Conservation (phyloP, 2,329 filamentous ascomycete species). For the Stemphylium beticola region DNA sequence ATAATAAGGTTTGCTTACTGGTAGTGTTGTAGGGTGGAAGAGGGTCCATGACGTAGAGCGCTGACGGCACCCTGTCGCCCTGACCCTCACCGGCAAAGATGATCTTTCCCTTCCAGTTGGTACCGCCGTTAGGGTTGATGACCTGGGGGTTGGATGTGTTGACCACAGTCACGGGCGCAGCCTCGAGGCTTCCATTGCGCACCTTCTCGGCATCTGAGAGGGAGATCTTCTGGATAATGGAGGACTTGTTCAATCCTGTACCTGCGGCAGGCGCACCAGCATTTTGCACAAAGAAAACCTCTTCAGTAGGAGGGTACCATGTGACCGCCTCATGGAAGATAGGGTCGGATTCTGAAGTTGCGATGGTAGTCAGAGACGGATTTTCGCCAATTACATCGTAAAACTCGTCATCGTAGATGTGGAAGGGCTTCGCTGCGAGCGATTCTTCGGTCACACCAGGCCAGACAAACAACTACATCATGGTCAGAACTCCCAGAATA, state of each 20-base stretch:
- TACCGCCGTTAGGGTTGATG: constrained; percentile 34
- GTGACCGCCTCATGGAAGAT: constrained; percentile 36
- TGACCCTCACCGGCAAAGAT: constrained; percentile 36
- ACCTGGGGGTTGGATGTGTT: constrained; percentile 33
- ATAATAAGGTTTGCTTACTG: constrained; percentile 16
- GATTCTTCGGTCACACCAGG: constrained; percentile 29
- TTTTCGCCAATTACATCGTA: constrained; percentile 32
- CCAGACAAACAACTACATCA: constrained; percentile 26
- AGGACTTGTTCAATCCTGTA: constrained; percentile 34
- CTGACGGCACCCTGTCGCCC: constrained; percentile 26
- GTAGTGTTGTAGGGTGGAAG: constrained; percentile 31
- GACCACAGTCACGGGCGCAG: constrained; percentile 29
- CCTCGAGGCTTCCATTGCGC: constrained; percentile 26
- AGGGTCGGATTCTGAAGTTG: constrained; percentile 29
- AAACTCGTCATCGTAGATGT: constrained; percentile 35
- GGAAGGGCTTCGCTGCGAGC: constrained; percentile 29
- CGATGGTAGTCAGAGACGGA: constrained; percentile 30
- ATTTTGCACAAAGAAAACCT: constrained; percentile 36
- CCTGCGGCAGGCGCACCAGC: constrained; percentile 31
- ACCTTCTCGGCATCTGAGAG: constrained; percentile 32
- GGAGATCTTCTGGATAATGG: constrained; percentile 35
- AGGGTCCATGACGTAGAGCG: constrained; percentile 33
- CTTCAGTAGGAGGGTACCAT: constrained; percentile 29
- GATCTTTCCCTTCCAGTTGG: constrained; percentile 30
- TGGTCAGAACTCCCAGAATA: constrained; percentile 9